These are phyloP conservation scores for Mytilinidion resinicola DNA, from an alignment of 495 filamentous ascomycete species.

Conservation along the genomic window DNA sequence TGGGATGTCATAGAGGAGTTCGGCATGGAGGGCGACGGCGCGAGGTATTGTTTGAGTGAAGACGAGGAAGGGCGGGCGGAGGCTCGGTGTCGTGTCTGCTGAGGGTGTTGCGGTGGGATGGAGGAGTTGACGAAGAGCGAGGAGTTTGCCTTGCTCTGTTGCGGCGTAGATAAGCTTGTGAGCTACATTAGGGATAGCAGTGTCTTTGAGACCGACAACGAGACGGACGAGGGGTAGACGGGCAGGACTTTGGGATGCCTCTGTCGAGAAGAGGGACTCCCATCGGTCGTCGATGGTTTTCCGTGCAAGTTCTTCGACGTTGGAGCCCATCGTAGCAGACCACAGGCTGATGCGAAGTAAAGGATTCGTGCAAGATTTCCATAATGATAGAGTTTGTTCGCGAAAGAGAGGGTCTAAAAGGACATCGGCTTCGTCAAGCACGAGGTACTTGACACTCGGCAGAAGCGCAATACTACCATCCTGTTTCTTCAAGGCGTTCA, in stretches of 20 bases:
- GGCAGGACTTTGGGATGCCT: slow-evolving; percentile 25
- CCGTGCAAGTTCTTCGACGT: slow-evolving; percentile 70
- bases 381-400: slow-evolving; percentile 82
- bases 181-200: slow-evolving; percentile 81
- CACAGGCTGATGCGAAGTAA: slow-evolving; percentile 70
- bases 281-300: slow-evolving; percentile 52
- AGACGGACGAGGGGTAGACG: slow-evolving; percentile 63
- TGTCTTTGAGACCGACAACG: slow-evolving; percentile 91
- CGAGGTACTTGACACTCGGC: slow-evolving; percentile 59
- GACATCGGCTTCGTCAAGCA: slow-evolving; percentile 93
- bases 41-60: slow-evolving; percentile 93
- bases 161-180: slow-evolving; percentile 88
- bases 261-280: slow-evolving; percentile 20
- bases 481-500: slow-evolving; percentile 59
- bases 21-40: slow-evolving; percentile 77
- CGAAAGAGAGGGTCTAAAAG: slow-evolving; percentile 86
- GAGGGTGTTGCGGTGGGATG: slow-evolving; percentile 58
- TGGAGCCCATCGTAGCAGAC: slow-evolving; percentile 96
- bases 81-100: slow-evolving; percentile 48
- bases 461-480: slow-evolving; percentile 44
- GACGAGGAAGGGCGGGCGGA: slow-evolving; percentile 83
- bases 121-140: slow-evolving; percentile 87
- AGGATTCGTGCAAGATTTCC: slow-evolving; percentile 64
- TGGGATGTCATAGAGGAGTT: slow-evolving; percentile 92
- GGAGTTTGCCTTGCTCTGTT: slow-evolving; percentile 86